Evolutionary conservation across 164 flowering plant species (phyloP).

Genomic region (Nymphaea thermarum): DNA sequence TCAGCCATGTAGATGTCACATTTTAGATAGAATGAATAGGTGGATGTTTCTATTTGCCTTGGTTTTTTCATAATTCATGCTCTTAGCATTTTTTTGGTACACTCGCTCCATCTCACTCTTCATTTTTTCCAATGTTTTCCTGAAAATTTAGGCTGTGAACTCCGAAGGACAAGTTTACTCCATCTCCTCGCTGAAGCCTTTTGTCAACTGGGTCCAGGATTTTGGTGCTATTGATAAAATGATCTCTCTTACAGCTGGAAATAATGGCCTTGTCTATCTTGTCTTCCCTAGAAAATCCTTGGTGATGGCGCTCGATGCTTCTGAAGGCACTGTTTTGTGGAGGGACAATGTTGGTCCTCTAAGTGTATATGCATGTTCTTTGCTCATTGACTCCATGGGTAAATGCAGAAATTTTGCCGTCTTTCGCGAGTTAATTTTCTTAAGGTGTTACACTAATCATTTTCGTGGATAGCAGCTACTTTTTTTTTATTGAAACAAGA

Average conservation of each 20-base stretch:
- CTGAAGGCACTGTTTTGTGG: slow-evolving; percentile 62
- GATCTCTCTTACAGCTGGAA: slow-evolving; percentile 56
- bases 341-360: slow-evolving; percentile 60
- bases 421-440: no score
- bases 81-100: no score
- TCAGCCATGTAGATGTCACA: no score
- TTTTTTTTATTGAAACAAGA: no score
- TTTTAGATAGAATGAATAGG: no score
- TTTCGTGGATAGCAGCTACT: no score
- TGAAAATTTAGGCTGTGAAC: slow-evolving; percentile 50
- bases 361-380: slow-evolving; percentile 32
- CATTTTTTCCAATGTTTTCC: slow-evolving; percentile 5
- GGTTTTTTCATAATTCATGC: no score
- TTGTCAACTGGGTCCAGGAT: slow-evolving; percentile 78
- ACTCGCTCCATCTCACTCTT: background rate
- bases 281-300: slow-evolving; percentile 39
- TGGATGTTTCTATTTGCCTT: no score
- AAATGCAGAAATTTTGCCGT: background rate
- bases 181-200: slow-evolving; percentile 42
- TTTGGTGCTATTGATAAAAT: slow-evolving; percentile 44
- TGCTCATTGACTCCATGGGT: slow-evolving; percentile 78
- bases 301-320: slow-evolving; percentile 57
- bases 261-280: slow-evolving; percentile 66
- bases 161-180: slow-evolving; percentile 71
- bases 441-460: no score